phyloP scores from a whole-genome alignment of 768 basidiomycete genomes.

The Pleurotus salmoneostramineus region DNA sequence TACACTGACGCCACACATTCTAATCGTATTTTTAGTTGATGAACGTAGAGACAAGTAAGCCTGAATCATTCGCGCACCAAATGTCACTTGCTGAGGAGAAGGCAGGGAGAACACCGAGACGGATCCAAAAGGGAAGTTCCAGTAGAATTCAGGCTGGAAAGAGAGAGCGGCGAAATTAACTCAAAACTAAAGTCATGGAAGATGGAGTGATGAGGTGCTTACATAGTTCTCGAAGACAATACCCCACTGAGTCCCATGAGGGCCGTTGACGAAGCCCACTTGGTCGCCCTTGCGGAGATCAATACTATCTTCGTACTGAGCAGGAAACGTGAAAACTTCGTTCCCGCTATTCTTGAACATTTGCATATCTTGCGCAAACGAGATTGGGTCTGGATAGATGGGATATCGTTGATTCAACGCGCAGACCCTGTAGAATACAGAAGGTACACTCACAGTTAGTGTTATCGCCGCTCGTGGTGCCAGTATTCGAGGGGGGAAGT shows the following conservation, averaged over 20 bases:
- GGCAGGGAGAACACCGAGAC: not conserved
- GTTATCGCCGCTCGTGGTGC: not conserved
- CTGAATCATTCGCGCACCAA: not conserved
- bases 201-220: not conserved
- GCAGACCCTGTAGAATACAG: not conserved
- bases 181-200: not conserved
- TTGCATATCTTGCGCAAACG: not conserved
- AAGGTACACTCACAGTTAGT: not conserved
- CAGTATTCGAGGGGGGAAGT: not conserved
- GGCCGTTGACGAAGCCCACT: not conserved
- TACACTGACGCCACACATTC: not conserved
- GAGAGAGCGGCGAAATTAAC: not conserved
- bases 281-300: not conserved
- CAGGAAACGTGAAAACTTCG: not conserved
- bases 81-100: not conserved
- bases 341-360: not conserved
- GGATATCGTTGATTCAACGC: not conserved
- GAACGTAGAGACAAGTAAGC: not conserved
- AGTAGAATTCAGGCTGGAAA: not conserved
- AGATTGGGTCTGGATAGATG: not conserved
- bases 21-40: not conserved
- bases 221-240: not conserved
- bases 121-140: not conserved
- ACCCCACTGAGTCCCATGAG: not conserved
- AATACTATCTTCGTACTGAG: not conserved